Evolutionary conservation across 2,329 filamentous ascomycete species (phyloP).

Genomic region (Pleurostoma richardsiae): DNA sequence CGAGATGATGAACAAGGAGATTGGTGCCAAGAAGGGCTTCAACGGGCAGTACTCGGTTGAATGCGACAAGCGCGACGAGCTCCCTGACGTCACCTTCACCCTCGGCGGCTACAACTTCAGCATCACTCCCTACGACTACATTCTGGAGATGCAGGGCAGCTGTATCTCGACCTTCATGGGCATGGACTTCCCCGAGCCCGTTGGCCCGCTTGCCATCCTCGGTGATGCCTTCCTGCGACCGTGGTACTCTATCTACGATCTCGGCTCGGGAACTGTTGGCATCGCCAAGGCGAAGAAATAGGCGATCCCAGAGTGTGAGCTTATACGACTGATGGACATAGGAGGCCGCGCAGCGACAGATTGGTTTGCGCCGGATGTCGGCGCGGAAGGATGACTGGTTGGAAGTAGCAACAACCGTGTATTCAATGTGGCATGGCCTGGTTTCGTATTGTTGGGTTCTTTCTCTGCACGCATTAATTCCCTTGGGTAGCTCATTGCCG

Average conservation of each 20-base stretch:
- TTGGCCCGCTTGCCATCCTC: constrained; percentile 88
- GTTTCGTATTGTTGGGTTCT: too few species aligned
- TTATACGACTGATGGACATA: constrained; percentile 1
- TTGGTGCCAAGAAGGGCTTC: constrained; percentile 95
- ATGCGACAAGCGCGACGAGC: constrained; percentile 73
- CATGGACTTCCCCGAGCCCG: constrained; percentile 85
- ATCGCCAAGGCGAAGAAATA: constrained; percentile 73
- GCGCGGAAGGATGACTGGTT: too few species aligned
- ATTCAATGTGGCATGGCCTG: too few species aligned
- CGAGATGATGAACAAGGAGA: constrained; percentile 95
- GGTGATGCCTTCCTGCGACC: constrained; percentile 81
- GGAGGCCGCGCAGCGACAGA: neutral
- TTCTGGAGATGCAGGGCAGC: constrained; percentile 88
- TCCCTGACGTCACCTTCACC: constrained; percentile 89
- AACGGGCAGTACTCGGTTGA: constrained; percentile 96
- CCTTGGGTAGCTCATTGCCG: too few species aligned
- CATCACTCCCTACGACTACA: constrained; percentile 86
- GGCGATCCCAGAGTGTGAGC: too few species aligned
- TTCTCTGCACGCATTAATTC: too few species aligned
- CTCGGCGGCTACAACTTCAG: constrained; percentile 90
- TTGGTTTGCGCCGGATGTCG: neutral
- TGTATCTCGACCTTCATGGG: constrained; percentile 98
- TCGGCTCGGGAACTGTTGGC: constrained; percentile 83
- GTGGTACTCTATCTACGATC: constrained; percentile 95
- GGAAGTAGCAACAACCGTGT: too few species aligned